These are phyloP conservation scores for Globisporangium ultimum DNA, from an alignment of 352 stramenopile species.

Conservation along the genomic window DNA sequence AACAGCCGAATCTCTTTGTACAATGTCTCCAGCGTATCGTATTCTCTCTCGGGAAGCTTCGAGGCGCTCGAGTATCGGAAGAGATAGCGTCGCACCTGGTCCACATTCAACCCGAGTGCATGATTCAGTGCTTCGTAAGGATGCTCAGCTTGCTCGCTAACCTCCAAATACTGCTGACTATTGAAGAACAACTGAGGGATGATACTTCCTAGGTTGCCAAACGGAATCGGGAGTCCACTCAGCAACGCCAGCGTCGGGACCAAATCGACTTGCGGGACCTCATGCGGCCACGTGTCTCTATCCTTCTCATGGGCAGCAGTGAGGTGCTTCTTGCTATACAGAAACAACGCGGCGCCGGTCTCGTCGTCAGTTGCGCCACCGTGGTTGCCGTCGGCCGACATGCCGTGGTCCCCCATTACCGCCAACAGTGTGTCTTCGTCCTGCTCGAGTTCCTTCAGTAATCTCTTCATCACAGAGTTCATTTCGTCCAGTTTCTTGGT, in stretches of 20 bases:
- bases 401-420: conserved; percentile 97
- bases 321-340: conserved; percentile 73
- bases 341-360: conserved; percentile 93
- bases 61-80: conserved; percentile 62
- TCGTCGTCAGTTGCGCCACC: conserved; percentile 96
- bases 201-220: conserved; percentile 92
- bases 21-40: conserved; percentile 51
- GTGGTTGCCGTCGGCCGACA: conserved; percentile 98
- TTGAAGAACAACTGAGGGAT: conserved; percentile 90
- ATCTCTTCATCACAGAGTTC: conserved; percentile 84
- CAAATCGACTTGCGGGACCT: conserved; percentile 94
- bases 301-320: conserved; percentile 15
- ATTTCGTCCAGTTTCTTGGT: conserved; percentile 94
- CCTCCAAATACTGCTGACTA: background rate
- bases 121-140: conserved; percentile 53
- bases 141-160: background rate
- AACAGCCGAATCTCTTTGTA: conserved; percentile 35
- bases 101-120: conserved; percentile 77
- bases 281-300: conserved; percentile 13
- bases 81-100: conserved; percentile 81
- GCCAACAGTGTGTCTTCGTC: conserved; percentile 87
- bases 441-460: conserved; percentile 61
- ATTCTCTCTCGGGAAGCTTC: conserved; percentile 56
- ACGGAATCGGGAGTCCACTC: conserved; percentile 94
- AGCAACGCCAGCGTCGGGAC: conserved; percentile 94